Conservation (phyloP, 148 eudicot genomes). For the Limonium bicolor region DNA sequence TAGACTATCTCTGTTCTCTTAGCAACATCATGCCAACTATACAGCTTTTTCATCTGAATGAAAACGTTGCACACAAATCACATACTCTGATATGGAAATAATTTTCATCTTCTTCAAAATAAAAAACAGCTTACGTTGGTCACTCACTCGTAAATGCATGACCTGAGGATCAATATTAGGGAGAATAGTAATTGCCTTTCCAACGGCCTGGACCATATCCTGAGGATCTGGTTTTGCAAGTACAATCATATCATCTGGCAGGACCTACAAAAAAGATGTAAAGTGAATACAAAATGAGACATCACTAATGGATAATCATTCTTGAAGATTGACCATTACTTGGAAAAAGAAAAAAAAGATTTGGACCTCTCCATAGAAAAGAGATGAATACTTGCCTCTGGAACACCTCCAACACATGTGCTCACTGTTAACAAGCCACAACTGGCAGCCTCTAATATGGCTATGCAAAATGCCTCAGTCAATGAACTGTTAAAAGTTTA, state of each 20-base stretch:
- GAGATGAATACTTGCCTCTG: slow-evolving; percentile 45
- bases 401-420: slow-evolving; percentile 97
- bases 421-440: slow-evolving; percentile 95
- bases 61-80: slow-evolving; percentile 1
- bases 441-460: slow-evolving; percentile 97
- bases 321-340: neutral
- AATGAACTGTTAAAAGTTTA: slow-evolving; percentile 50
- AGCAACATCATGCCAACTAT: slow-evolving; percentile 99
- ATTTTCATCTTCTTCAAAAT: neutral
- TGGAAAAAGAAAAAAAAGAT: neutral
- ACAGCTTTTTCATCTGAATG: slow-evolving; percentile 69
- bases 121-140: neutral
- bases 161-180: slow-evolving; percentile 79
- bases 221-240: slow-evolving; percentile 88
- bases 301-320: too few species aligned
- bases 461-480: slow-evolving; percentile 98
- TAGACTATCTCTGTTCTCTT: slow-evolving; percentile 86
- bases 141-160: slow-evolving; percentile 81
- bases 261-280: slow-evolving; percentile 36
- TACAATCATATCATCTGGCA: slow-evolving; percentile 97
- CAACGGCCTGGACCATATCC: slow-evolving; percentile 72
- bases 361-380: neutral
- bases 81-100: neutral
- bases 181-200: slow-evolving; percentile 69
- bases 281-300: slow-evolving; percentile 1